These are phyloP conservation scores for Heliamphora ciliata DNA, from an alignment of 179 eudicot species.

Conservation along the genomic window DNA sequence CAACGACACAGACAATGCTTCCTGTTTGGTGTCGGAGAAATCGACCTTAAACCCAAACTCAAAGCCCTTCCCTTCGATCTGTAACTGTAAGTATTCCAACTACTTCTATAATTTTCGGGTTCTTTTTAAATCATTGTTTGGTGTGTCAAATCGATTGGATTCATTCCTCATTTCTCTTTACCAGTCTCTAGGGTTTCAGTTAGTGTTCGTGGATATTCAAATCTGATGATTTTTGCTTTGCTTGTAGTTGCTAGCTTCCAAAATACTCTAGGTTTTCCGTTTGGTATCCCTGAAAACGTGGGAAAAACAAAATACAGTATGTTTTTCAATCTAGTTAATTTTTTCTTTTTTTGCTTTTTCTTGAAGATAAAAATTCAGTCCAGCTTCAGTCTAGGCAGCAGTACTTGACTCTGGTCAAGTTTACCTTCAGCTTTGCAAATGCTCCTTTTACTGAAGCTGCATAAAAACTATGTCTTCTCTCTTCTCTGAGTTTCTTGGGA, in stretches of 20 bases:
- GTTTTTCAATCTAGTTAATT: not conserved
- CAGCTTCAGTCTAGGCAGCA: not conserved
- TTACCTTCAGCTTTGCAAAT: not conserved
- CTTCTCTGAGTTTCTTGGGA: not conserved
- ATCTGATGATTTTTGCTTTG: slow-evolving; percentile 11
- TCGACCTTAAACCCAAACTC: not conserved
- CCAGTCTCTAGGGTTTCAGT: slow-evolving; percentile 8
- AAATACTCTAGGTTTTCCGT: not conserved
- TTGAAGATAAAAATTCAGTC: too few relatives aligned
- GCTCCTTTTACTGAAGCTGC: not conserved
- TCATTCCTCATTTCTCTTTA: not conserved
- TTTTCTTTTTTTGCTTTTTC: too few relatives aligned
- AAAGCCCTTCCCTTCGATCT: slow-evolving; percentile 6
- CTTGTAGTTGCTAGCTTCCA: not conserved
- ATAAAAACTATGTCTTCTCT: not conserved
- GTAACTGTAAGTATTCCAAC: not conserved
- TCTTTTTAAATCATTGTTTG: not conserved
- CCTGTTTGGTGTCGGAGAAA: slow-evolving; percentile 8
- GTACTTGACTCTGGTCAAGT: not conserved
- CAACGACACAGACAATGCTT: not conserved
- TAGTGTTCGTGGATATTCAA: not conserved
- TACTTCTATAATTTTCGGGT: not conserved
- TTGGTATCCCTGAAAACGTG: not conserved
- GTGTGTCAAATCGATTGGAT: not conserved
- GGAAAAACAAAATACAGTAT: not conserved